These are phyloP conservation scores for Quercus mongolica DNA, from an alignment of 306 rosid species.

Conservation along the genomic window DNA sequence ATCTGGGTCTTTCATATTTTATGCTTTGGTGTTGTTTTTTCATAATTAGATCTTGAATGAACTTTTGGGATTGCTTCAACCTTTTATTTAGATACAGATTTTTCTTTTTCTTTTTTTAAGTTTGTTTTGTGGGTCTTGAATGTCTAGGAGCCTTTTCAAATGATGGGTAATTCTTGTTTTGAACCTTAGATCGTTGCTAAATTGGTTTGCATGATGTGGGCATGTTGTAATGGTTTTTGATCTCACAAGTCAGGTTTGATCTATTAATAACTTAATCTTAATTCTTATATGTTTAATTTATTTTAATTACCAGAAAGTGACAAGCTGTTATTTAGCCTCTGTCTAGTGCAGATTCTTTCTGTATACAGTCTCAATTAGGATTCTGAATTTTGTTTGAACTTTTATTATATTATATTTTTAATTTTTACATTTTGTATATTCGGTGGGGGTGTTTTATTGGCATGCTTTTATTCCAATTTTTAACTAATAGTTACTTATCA, in stretches of 20 bases:
- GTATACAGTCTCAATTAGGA: neutral
- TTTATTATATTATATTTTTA: neutral
- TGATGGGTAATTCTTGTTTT: neutral
- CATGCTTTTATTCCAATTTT: neutral
- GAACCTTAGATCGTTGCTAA: neutral
- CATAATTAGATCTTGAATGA: neutral
- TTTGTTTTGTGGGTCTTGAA: neutral
- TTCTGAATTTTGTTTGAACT: neutral
- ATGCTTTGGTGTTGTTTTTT: neutral
- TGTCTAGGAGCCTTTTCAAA: neutral
- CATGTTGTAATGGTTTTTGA: neutral
- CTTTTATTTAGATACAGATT: neutral
- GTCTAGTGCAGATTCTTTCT: neutral
- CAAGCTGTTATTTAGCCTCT: neutral
- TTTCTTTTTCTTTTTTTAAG: neutral
- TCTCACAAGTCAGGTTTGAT: neutral
- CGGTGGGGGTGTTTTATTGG: neutral
- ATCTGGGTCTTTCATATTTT: slow-evolving; percentile 16
- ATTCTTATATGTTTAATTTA: neutral
- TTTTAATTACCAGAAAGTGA: neutral
- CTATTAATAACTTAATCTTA: neutral
- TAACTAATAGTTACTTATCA: neutral
- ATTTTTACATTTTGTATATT: neutral
- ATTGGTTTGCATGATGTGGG: neutral
- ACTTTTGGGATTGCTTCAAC: neutral